Percentiles rank a stretch among this genome's conserved stretches.
Evolutionary conservation across 2,329 filamentous ascomycete genomes (phyloP).

Genomic region (Cladophialophora bantiana): DNA sequence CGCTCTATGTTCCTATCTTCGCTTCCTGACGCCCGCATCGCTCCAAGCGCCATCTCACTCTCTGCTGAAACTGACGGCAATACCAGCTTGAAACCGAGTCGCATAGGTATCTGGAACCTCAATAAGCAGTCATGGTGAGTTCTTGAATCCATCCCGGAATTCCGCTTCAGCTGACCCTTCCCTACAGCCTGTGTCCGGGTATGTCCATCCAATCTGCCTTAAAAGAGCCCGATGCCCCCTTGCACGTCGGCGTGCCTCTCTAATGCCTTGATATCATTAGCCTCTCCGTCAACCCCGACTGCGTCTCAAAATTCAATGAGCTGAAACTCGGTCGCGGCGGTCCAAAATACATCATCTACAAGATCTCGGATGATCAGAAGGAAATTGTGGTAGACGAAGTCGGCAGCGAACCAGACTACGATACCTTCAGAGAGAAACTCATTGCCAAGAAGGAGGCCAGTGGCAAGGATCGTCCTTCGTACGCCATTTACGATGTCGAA

Average conservation of each 20-base stretch:
- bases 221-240: slow-evolving; percentile 6
- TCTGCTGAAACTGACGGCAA: slow-evolving; percentile 23
- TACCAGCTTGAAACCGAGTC: slow-evolving; percentile 19
- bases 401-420: slow-evolving; percentile 55
- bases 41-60: slow-evolving; percentile 16
- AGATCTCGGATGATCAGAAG: slow-evolving; percentile 59
- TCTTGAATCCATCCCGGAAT: background rate
- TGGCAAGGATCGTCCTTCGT: slow-evolving; percentile 55
- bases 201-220: slow-evolving; percentile 29
- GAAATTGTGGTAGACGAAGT: slow-evolving; percentile 57
- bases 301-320: slow-evolving; percentile 55
- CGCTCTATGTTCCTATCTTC: slow-evolving; percentile 10
- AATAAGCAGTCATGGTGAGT: slow-evolving; percentile 37
- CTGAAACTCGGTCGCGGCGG: slow-evolving; percentile 54
- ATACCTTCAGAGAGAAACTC: slow-evolving; percentile 57
- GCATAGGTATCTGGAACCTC: slow-evolving; percentile 12
- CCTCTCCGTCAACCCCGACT: slow-evolving; percentile 56
- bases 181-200: slow-evolving; percentile 41
- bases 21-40: slow-evolving; percentile 6
- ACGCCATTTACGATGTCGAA: slow-evolving; percentile 59
- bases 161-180: slow-evolving; percentile 21
- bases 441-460: slow-evolving; percentile 50
- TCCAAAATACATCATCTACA: slow-evolving; percentile 61
- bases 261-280: slow-evolving; percentile 43
- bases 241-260: slow-evolving; percentile 11